Conservation (phyloP, 148 eudicot species). For the Gaultheria prostrata region DNA sequence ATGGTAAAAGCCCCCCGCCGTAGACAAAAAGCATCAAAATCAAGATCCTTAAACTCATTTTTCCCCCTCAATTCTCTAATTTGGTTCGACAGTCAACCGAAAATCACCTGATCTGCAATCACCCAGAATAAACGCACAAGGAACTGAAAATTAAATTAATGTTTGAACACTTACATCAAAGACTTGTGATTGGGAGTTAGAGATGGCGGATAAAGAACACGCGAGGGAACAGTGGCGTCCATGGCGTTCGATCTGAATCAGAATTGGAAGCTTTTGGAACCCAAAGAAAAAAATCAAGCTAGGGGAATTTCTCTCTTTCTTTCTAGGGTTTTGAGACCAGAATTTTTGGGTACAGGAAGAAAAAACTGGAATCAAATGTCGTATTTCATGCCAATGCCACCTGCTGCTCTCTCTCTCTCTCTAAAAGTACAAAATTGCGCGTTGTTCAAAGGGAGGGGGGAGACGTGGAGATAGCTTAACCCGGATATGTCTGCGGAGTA, state of each 20-base stretch:
- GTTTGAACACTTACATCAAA: background rate
- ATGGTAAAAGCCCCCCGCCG: background rate
- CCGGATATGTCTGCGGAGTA: background rate
- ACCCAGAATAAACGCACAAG: background rate
- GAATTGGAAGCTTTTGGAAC: background rate
- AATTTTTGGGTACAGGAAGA: background rate
- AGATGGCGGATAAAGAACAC: constrained; percentile 16
- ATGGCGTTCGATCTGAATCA: constrained; percentile 23
- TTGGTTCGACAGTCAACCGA: background rate
- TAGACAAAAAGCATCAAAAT: background rate
- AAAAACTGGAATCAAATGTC: background rate
- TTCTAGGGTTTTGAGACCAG: background rate
- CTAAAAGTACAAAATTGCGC: background rate
- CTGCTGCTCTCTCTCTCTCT: background rate
- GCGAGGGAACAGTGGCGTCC: constrained; percentile 35
- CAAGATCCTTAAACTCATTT: background rate
- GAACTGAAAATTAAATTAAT: background rate
- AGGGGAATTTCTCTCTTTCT: background rate
- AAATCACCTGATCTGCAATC: background rate
- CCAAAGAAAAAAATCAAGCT: background rate
- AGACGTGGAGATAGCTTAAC: background rate
- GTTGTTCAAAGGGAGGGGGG: background rate
- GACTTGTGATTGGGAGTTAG: background rate
- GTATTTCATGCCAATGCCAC: background rate
- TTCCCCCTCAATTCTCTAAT: background rate